Evolutionary conservation across 1,139 yeast genomes (phyloP).

Genomic region (Magnusiomyces sp.): DNA sequence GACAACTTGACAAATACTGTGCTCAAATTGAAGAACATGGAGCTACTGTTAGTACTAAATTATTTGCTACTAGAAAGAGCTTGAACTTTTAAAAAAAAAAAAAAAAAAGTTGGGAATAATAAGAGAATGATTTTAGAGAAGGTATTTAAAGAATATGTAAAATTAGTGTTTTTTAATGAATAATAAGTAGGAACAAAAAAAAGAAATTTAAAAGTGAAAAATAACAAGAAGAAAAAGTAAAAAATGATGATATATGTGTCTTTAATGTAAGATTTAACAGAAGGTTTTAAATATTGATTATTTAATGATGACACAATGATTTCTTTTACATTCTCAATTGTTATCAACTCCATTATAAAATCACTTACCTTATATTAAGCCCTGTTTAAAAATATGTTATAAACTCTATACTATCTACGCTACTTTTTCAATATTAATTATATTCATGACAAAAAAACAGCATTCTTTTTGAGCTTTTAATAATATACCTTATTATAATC

Average conservation of each 20-base stretch:
- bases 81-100: conserved; percentile 24
- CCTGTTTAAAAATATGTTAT: too few relatives aligned
- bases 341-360: too few relatives aligned
- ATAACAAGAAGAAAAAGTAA: not conserved
- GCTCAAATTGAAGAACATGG: conserved; percentile 56
- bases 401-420: too few relatives aligned
- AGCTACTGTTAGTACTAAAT: conserved; percentile 52
- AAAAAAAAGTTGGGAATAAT: not conserved
- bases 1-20: conserved; percentile 63
- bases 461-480: too few relatives aligned
- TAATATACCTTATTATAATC: too few relatives aligned
- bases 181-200: not conserved
- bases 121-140: not conserved
- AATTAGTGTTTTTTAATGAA: not conserved
- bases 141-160: not conserved
- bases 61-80: conserved; percentile 49
- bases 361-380: too few relatives aligned
- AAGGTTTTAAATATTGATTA: not conserved
- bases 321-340: too few relatives aligned
- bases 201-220: not conserved
- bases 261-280: too few relatives aligned
- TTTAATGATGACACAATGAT: too few relatives aligned
- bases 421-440: too few relatives aligned
- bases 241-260: too few relatives aligned
- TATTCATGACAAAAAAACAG: too few relatives aligned